phyloP scores from a whole-genome alignment of 2,329 filamentous ascomycete species.

The Colletotrichum falcatum region DNA sequence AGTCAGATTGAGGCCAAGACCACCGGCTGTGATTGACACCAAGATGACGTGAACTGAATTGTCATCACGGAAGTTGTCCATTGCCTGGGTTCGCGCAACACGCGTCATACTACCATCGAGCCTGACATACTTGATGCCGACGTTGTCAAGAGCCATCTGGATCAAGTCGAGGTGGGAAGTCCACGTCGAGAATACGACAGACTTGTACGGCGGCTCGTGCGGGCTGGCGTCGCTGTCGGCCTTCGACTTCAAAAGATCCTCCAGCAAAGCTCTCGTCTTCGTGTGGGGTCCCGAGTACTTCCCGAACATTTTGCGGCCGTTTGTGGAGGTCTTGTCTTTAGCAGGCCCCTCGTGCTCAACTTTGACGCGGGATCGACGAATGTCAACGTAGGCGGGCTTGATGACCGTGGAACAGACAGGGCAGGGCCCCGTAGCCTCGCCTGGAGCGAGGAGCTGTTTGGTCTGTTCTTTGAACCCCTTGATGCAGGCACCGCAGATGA shows the following conservation, averaged over 20 bases:
- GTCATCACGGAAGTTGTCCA: slow-evolving; percentile 83
- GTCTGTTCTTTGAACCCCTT: slow-evolving; percentile 67
- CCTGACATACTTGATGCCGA: slow-evolving; percentile 77
- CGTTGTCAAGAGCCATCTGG: slow-evolving; percentile 78
- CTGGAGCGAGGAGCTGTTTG: slow-evolving; percentile 51
- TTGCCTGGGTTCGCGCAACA: slow-evolving; percentile 76
- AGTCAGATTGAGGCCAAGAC: slow-evolving; percentile 91
- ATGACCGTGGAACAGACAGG: slow-evolving; percentile 75
- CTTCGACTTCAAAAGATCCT: slow-evolving; percentile 76
- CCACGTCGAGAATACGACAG: slow-evolving; percentile 96
- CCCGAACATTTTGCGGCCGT: slow-evolving; percentile 58
- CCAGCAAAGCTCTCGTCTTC: slow-evolving; percentile 86
- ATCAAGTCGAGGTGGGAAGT: slow-evolving; percentile 95
- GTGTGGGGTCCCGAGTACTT: slow-evolving; percentile 89
- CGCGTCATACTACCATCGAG: slow-evolving; percentile 92
- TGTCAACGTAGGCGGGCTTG: slow-evolving; percentile 72
- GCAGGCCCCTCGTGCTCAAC: slow-evolving; percentile 66
- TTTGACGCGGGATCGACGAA: slow-evolving; percentile 72
- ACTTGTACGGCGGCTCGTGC: slow-evolving; percentile 83
- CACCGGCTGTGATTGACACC: slow-evolving; percentile 92
- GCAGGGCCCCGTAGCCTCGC: slow-evolving; percentile 67
- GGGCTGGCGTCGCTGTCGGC: slow-evolving; percentile 71
- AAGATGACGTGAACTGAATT: slow-evolving; percentile 81
- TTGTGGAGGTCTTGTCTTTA: slow-evolving; percentile 46
- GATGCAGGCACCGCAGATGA: slow-evolving; percentile 83